Conservation (phyloP, 331 rosid genomes). For the Phaseolus coccineus region DNA sequence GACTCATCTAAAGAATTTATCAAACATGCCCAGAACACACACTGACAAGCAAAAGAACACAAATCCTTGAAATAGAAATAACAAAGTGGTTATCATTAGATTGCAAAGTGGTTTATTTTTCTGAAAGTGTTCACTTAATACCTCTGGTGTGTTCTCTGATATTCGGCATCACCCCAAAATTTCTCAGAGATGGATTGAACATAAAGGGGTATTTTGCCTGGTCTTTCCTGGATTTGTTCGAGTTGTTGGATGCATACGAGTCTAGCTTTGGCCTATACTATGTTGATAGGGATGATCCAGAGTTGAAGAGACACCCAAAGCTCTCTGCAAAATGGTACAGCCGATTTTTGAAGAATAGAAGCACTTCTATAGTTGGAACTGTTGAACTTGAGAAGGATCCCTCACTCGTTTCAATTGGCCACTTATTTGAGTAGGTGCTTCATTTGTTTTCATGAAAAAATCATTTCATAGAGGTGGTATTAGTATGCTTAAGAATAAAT, state of each 20-base stretch:
- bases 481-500: slow-evolving; percentile 13
- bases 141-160: background rate
- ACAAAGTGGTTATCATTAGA: too few relatives aligned
- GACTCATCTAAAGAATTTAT: too few relatives aligned
- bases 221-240: slow-evolving; percentile 69
- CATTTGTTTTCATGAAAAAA: background rate
- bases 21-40: too few relatives aligned
- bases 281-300: slow-evolving; percentile 65
- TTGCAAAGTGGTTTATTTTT: too few relatives aligned
- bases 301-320: slow-evolving; percentile 70
- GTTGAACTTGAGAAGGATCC: slow-evolving; percentile 40
- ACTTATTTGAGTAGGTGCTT: slow-evolving; percentile 35
- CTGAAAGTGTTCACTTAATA: too few relatives aligned
- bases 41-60: too few relatives aligned
- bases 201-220: slow-evolving; percentile 68
- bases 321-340: slow-evolving; percentile 73
- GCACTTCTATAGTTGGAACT: slow-evolving; percentile 26
- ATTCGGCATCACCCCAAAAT: background rate
- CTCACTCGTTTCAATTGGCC: slow-evolving; percentile 34
- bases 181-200: slow-evolving; percentile 71
- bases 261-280: slow-evolving; percentile 58
- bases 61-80: too few relatives aligned
- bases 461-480: background rate
- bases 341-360: slow-evolving; percentile 48
- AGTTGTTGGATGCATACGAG: slow-evolving; percentile 54